Conservation (phyloP, 805 yeast species). For the Candida krabiensis region DNA sequence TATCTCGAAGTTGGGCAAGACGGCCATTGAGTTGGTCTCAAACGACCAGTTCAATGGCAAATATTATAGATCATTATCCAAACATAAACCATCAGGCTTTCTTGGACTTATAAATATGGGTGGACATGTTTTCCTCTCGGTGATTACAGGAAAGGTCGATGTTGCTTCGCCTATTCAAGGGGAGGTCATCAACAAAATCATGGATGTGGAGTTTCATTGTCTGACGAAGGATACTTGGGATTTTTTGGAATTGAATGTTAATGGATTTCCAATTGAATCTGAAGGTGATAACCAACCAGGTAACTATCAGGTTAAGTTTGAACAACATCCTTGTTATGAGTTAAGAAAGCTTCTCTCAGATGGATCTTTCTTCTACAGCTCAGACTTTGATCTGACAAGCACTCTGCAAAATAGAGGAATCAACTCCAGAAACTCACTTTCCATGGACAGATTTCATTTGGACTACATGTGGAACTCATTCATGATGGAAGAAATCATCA, state of each 20-base stretch:
- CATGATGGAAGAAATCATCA: constrained; percentile 79
- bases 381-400: constrained; percentile 91
- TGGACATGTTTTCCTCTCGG: constrained; percentile 68
- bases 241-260: constrained; percentile 62
- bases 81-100: constrained; percentile 58
- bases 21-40: constrained; percentile 51
- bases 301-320: constrained; percentile 27
- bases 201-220: constrained; percentile 84
- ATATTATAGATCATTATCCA: constrained; percentile 43
- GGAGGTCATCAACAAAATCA: constrained; percentile 78
- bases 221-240: constrained; percentile 78
- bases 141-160: constrained; percentile 71
- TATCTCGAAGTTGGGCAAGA: constrained; percentile 34
- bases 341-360: constrained; percentile 73
- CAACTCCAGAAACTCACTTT: constrained; percentile 39
- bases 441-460: constrained; percentile 63
- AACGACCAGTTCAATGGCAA: constrained; percentile 37
- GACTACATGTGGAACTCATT: constrained; percentile 98
- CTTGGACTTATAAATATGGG: constrained; percentile 77
- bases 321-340: constrained; percentile 82
- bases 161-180: constrained; percentile 82
- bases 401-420: constrained; percentile 76
- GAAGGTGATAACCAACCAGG: constrained; percentile 35
- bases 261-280: constrained; percentile 60
- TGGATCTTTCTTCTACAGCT: constrained; percentile 91